Evolutionary conservation across 768 basidiomycete genomes (phyloP).

Genomic region (Gyrodon lividus): DNA sequence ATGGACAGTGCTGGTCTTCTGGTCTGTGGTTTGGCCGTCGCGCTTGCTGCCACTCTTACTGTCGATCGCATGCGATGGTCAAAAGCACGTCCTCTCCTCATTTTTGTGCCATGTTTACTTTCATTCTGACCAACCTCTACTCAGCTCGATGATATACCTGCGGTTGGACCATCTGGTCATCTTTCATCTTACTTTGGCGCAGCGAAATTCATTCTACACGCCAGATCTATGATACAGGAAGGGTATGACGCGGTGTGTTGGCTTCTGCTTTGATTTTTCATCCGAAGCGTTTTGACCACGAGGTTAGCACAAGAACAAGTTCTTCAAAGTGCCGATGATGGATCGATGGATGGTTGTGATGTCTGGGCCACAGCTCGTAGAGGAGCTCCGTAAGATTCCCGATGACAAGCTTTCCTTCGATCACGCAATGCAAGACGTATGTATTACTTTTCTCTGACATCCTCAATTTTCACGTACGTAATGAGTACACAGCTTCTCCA

Average conservation of each 20-base stretch:
- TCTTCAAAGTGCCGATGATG: slow-evolving; percentile 45
- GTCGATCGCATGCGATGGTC: slow-evolving; percentile 22
- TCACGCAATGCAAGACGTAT: slow-evolving; percentile 41
- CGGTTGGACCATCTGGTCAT: slow-evolving; percentile 35
- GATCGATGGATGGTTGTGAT: slow-evolving; percentile 48
- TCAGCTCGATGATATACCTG: slow-evolving; percentile 34
- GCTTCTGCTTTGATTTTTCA: neutral
- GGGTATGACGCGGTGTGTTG: slow-evolving; percentile 35
- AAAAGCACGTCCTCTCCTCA: slow-evolving; percentile 19
- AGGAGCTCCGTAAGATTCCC: slow-evolving; percentile 50
- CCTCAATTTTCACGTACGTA: slow-evolving; percentile 15
- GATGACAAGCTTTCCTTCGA: slow-evolving; percentile 46
- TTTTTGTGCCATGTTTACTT: neutral
- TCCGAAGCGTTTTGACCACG: slow-evolving; percentile 14
- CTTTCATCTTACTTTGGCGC: slow-evolving; percentile 35
- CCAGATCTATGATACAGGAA: slow-evolving; percentile 33
- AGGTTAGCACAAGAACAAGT: slow-evolving; percentile 29
- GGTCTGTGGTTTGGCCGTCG: slow-evolving; percentile 18
- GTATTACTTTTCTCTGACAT: slow-evolving; percentile 10
- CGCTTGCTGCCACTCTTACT: slow-evolving; percentile 11
- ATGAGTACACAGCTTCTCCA: slow-evolving; percentile 33
- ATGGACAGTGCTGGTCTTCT: slow-evolving; percentile 26
- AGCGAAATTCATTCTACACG: slow-evolving; percentile 30
- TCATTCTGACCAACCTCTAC: slow-evolving; percentile 3
- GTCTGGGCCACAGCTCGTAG: slow-evolving; percentile 40